Percentiles rank a stretch among this genome's conserved stretches.
phyloP scores from a whole-genome alignment of 2,329 filamentous ascomycete species.

The Monilinia vaccinii-corymbosi region DNA sequence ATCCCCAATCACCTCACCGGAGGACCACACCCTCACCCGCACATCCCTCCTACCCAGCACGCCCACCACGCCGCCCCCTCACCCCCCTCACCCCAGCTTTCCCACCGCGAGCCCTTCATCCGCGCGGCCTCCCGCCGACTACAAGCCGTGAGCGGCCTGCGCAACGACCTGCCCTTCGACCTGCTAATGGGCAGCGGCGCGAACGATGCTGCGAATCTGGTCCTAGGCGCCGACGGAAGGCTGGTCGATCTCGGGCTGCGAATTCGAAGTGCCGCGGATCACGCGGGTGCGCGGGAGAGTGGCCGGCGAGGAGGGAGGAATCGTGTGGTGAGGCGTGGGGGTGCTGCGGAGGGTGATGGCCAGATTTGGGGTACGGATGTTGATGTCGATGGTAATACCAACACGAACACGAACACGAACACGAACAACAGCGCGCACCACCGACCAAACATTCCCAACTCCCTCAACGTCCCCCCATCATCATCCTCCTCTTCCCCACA shows the following conservation, averaged over 20 bases:
- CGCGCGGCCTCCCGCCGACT: constrained; percentile 13
- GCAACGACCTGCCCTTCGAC: constrained; percentile 18
- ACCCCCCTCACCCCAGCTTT: too few relatives aligned
- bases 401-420: background rate
- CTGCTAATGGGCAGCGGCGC: background rate
- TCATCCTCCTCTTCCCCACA: too few relatives aligned
- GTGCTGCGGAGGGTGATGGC: too few relatives aligned
- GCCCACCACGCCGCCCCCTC: background rate
- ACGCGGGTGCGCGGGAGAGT: too few relatives aligned
- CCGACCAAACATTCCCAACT: background rate
- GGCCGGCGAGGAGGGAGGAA: background rate
- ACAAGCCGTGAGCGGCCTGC: constrained; percentile 19
- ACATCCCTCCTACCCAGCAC: too few relatives aligned
- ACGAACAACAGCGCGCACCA: background rate
- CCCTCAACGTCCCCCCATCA: background rate
- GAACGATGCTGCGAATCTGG: constrained; percentile 3
- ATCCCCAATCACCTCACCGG: background rate
- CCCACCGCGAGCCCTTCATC: constrained; percentile 14
- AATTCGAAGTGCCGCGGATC: too few relatives aligned
- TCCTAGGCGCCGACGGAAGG: background rate
- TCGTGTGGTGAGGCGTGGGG: background rate
- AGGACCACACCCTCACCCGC: background rate
- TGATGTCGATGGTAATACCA: too few relatives aligned
- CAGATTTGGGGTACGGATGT: background rate
- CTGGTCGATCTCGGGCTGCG: background rate